Evolutionary conservation across 2,329 filamentous ascomycete genomes (phyloP).

Genomic region (Claviceps cyperi): DNA sequence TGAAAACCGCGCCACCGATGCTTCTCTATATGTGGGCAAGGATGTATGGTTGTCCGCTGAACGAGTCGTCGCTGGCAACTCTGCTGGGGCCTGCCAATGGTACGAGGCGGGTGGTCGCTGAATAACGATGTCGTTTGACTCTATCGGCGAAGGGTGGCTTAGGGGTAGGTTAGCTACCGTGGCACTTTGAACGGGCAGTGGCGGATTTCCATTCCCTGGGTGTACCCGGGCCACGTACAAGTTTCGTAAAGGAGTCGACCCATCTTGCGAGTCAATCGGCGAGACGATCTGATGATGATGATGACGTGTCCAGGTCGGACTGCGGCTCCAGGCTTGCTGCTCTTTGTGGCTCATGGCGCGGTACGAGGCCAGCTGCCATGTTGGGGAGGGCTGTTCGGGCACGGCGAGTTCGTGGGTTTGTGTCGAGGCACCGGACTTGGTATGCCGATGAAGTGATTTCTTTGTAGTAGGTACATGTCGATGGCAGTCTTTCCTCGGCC

Average conservation of each 20-base stretch:
- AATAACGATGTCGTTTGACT: neutral
- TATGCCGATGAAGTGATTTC: neutral
- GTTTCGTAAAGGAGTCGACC: neutral
- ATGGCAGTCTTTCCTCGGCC: neutral
- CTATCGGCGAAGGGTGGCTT: constrained; percentile 1
- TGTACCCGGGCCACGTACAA: neutral
- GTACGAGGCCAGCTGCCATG: neutral
- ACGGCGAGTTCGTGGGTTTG: neutral
- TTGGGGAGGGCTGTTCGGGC: neutral
- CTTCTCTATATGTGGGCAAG: constrained; percentile 18
- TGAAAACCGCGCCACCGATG: constrained; percentile 12
- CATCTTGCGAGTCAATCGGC: neutral
- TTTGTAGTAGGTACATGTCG: neutral
- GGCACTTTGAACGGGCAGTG: neutral
- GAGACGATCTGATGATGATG: neutral
- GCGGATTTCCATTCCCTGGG: neutral
- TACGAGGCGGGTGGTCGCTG: constrained; percentile 1
- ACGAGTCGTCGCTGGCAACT: constrained; percentile 10
- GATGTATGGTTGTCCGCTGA: constrained; percentile 15
- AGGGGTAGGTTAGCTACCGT: neutral
- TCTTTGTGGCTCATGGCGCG: neutral
- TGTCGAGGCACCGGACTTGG: neutral
- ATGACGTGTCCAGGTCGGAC: neutral
- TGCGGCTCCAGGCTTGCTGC: neutral
- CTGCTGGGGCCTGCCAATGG: constrained; percentile 1